Percentiles rank a stretch among this genome's conserved stretches.
phyloP scores from a whole-genome alignment of 1,284 basidiomycete species.

The Stereum hirsutum region DNA sequence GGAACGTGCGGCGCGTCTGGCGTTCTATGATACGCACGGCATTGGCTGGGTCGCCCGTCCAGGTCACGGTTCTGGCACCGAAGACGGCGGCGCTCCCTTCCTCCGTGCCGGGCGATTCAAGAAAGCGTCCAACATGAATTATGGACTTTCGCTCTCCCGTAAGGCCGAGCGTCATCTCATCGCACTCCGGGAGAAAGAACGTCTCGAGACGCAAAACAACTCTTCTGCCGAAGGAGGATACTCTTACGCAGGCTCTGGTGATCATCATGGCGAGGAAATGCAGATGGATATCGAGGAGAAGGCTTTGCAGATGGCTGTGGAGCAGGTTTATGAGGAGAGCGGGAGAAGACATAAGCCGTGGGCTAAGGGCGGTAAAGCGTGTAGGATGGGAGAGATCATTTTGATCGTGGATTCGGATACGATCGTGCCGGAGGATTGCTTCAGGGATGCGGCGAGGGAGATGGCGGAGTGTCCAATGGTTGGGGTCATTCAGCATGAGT shows the following conservation, averaged over 20 bases:
- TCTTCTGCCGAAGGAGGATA: slow-evolving; percentile 4
- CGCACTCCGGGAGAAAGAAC: slow-evolving; percentile 18
- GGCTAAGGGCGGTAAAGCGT: slow-evolving; percentile 30
- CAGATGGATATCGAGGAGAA: slow-evolving; percentile 24
- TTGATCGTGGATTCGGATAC: slow-evolving; percentile 47
- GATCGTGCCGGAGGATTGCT: slow-evolving; percentile 48
- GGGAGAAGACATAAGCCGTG: slow-evolving; percentile 27
- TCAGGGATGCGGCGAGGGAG: slow-evolving; percentile 47
- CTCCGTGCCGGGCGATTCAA: slow-evolving; percentile 85
- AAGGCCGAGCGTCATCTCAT: slow-evolving; percentile 65
- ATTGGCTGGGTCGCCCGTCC: slow-evolving; percentile 83
- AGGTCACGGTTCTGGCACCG: slow-evolving; percentile 34
- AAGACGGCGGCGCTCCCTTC: slow-evolving; percentile 25
- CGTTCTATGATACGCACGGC: slow-evolving; percentile 74
- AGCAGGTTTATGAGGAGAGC: slow-evolving; percentile 31
- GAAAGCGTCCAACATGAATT: slow-evolving; percentile 89
- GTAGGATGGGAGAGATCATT: slow-evolving; percentile 33
- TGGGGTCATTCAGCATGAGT: slow-evolving; percentile 43
- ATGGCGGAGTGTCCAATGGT: slow-evolving; percentile 42
- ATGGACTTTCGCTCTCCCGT: slow-evolving; percentile 64
- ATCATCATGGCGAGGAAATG: too few species aligned
- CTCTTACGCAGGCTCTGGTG: slow-evolving; percentile 8
- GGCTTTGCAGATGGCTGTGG: slow-evolving; percentile 28
- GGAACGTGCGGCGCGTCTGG: slow-evolving; percentile 56
- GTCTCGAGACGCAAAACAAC: slow-evolving; percentile 8